Percentiles rank a stretch among this genome's conserved stretches.
These are phyloP conservation scores for Collybiopsis confluens DNA, from an alignment of 768 basidiomycete genomes.

Conservation along the genomic window DNA sequence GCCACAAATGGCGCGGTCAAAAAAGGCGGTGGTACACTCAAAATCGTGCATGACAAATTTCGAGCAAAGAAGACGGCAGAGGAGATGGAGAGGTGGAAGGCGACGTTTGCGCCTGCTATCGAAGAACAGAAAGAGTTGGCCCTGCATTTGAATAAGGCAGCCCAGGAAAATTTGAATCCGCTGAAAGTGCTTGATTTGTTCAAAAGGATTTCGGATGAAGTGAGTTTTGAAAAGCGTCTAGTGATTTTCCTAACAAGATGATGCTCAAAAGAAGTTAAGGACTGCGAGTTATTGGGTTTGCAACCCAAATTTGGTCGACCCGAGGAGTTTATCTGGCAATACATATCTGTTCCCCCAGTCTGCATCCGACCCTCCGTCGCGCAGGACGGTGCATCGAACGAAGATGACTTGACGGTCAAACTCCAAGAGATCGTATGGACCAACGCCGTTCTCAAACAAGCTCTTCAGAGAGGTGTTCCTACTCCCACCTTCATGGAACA, in stretches of 20 bases:
- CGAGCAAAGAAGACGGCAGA: conserved; percentile 89
- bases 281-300: conserved; percentile 91
- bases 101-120: conserved; percentile 75
- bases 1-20: conserved; percentile 95
- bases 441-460: conserved; percentile 89
- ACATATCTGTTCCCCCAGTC: conserved; percentile 95
- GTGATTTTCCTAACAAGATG: no score
- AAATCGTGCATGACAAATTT: conserved; percentile 97
- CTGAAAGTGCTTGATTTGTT: conserved; percentile 92
- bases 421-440: conserved; percentile 95
- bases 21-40: conserved; percentile 81
- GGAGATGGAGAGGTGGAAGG: conserved; percentile 85
- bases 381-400: conserved; percentile 97
- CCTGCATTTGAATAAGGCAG: conserved; percentile 80
- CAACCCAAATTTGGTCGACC: conserved; percentile 87
- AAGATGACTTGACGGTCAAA: conserved; percentile 97
- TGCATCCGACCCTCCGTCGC: conserved; percentile 96
- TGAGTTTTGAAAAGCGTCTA: no score
- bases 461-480: conserved; percentile 81
- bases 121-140: conserved; percentile 85
- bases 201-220: conserved; percentile 88
- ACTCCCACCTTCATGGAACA: conserved; percentile 94
- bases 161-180: conserved; percentile 91
- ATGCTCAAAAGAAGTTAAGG: no score
- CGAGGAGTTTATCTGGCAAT: conserved; percentile 98